Evolutionary conservation across 148 eudicot genomes (phyloP).

Genomic region (Agrostemma githago): DNA sequence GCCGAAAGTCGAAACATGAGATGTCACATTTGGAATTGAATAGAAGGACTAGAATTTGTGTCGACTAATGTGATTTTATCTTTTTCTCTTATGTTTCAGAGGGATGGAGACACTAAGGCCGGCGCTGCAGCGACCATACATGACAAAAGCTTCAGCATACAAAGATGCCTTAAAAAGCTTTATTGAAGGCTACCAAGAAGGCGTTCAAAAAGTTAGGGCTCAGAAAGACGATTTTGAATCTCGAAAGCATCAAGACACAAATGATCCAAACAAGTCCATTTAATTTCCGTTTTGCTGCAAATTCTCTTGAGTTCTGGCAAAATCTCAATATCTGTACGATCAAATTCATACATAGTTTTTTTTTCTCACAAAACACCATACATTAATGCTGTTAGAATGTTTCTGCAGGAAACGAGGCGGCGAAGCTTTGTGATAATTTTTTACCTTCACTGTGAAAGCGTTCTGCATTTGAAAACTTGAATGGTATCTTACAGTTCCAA

Average conservation of each 20-base stretch:
- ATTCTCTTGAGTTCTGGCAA: constrained; percentile 10
- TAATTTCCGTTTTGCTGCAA: constrained; percentile 11
- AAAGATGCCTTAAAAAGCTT: constrained; percentile 85
- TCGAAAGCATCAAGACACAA: constrained; percentile 29
- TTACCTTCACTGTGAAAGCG: constrained; percentile 96
- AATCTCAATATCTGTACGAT: background rate
- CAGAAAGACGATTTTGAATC: constrained; percentile 44
- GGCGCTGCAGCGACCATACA: constrained; percentile 76
- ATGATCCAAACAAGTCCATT: constrained; percentile 27
- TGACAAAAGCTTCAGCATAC: constrained; percentile 88
- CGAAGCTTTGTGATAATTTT: constrained; percentile 74
- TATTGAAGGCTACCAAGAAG: constrained; percentile 85
- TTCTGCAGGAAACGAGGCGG: constrained; percentile 82
- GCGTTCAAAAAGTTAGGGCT: constrained; percentile 73
- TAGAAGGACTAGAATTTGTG: background rate
- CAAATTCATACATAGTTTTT: background rate
- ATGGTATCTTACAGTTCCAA: too few relatives aligned
- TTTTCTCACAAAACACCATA: too few relatives aligned
- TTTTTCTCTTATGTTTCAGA: constrained; percentile 26
- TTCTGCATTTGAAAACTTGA: constrained; percentile 75
- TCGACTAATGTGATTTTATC: background rate
- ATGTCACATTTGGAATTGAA: too few relatives aligned
- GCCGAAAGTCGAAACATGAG: too few relatives aligned
- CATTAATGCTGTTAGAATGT: background rate
- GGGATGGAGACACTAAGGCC: constrained; percentile 92